Percentiles rank a stretch among this genome's conserved stretches.
Conservation (phyloP, 805 yeast species). For the Sporopachydermia quercuum region DNA sequence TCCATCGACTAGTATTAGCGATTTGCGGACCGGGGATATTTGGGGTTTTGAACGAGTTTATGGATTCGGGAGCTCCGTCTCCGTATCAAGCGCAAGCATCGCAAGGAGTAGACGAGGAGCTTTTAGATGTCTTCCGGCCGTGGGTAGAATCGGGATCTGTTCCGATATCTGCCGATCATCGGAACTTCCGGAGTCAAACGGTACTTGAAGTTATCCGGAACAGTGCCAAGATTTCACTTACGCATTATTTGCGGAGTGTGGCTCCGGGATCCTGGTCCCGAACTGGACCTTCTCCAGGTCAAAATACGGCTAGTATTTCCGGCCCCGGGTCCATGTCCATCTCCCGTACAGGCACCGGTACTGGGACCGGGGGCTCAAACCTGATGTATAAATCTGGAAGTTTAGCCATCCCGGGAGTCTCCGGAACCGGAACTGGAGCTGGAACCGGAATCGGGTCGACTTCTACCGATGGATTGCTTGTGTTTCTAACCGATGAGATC, state of each 20-base stretch:
- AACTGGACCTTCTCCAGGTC: too few species aligned
- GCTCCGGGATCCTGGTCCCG: too few species aligned
- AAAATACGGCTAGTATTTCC: too few species aligned
- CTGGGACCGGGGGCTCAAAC: too few species aligned
- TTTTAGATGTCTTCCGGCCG: conserved; percentile 12
- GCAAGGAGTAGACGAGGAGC: conserved; percentile 8
- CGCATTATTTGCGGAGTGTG: too few species aligned
- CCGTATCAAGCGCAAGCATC: conserved; percentile 6
- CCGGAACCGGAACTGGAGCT: too few species aligned
- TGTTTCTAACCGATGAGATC: conserved; percentile 11
- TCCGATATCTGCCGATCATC: conserved; percentile 6
- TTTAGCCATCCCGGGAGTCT: too few species aligned
- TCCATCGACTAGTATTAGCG: conserved; percentile 26
- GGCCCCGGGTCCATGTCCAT: too few species aligned
- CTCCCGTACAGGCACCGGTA: too few species aligned
- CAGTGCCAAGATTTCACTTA: conserved; percentile 3
- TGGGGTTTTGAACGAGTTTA: conserved; percentile 12
- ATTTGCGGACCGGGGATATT: conserved; percentile 12
- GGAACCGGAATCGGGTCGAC: not conserved
- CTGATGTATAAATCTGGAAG: too few species aligned
- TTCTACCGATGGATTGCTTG: conserved; percentile 4
- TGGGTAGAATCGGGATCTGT: conserved; percentile 5
- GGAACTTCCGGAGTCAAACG: conserved; percentile 7
- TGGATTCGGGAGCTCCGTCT: conserved; percentile 6
- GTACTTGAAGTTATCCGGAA: not conserved